Base-by-base conservation (phyloP, 106 monocot genomes). In the Iris macrosiphon region DNA sequence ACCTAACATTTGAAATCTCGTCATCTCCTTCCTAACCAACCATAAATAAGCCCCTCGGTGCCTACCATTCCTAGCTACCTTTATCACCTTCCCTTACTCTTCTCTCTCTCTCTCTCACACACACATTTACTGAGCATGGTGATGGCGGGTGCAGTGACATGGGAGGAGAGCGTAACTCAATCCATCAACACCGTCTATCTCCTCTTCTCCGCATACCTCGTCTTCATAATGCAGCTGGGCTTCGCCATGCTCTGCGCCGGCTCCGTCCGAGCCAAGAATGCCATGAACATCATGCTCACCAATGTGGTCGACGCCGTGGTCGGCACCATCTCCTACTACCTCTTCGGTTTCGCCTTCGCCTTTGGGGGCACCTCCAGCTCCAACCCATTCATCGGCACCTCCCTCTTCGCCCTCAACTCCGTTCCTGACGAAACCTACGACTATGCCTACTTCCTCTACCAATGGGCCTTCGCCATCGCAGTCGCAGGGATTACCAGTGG, bases 401-500 rank as follows among this genome's bases (percentile, higher is more conserved):
- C 62, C 38, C 57, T 61, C 62, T 78, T 78, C 45, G 83, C 68
- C 40, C 72, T 82, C 42, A 35, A 64, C 9, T 68, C 42, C 43
- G 29, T 82, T 15, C 82, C 77, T 25, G 45, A 55, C 14, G 32
- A 58, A 0, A 31, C 28, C 23, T 65, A 39, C 48, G 76, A 69
- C 65, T 77, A 77, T 56, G 24, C 77, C 55, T 70, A 41, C 64
- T 83, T 83, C 61, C 72, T 83, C 40, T 83, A 70, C 72, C 67
- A 82, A 45, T 80, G 80, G 80, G 70, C 80, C 46, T 80, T 80
- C 27, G 75, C 80, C 42, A 81, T 81, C 21, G 85, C 85, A 4
- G 76, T 70, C 3, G 76, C 76, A 6, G 85, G 85, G 13, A 85
- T 85, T 5, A 80, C 79, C 27, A 71, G 71, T 32, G 85, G 85